Conservation (phyloP, 352 stramenopile genomes). For the Globisporangium heterothallicum region DNA sequence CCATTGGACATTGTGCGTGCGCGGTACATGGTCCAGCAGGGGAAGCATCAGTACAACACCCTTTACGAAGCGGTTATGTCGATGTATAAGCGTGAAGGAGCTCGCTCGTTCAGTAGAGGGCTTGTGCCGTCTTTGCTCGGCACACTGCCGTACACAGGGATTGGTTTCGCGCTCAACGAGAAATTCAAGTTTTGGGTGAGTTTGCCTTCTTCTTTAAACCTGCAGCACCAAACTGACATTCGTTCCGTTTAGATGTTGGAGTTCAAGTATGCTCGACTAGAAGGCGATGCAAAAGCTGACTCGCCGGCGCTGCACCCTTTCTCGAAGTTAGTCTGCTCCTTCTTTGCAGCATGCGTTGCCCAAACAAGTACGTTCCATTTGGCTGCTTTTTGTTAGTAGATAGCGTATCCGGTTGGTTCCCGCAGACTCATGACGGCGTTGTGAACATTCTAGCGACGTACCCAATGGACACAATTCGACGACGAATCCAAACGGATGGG, state of each 20-base stretch:
- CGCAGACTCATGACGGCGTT: neutral
- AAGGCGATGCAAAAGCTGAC: conserved; percentile 19
- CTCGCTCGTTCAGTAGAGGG: conserved; percentile 61
- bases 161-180: conserved; percentile 82
- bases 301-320: conserved; percentile 47
- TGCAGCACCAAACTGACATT: neutral
- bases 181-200: conserved; percentile 72
- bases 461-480: conserved; percentile 79
- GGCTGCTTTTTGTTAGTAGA: neutral
- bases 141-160: conserved; percentile 83
- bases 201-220: neutral
- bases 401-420: neutral
- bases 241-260: conserved; percentile 32
- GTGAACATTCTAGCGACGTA: conserved; percentile 53
- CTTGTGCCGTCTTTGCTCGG: conserved; percentile 74
- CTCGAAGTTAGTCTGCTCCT: conserved; percentile 82
- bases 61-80: conserved; percentile 57
- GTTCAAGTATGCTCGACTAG: conserved; percentile 29
- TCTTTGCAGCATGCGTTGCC: conserved; percentile 78
- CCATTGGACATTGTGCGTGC: conserved; percentile 79
- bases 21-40: conserved; percentile 85
- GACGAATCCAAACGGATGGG: conserved; percentile 79
- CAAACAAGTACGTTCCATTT: conserved; percentile 56
- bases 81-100: conserved; percentile 76
- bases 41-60: conserved; percentile 66